Evolutionary conservation across 2,329 filamentous ascomycete genomes (phyloP).

Genomic region (Ophiostoma sp.): DNA sequence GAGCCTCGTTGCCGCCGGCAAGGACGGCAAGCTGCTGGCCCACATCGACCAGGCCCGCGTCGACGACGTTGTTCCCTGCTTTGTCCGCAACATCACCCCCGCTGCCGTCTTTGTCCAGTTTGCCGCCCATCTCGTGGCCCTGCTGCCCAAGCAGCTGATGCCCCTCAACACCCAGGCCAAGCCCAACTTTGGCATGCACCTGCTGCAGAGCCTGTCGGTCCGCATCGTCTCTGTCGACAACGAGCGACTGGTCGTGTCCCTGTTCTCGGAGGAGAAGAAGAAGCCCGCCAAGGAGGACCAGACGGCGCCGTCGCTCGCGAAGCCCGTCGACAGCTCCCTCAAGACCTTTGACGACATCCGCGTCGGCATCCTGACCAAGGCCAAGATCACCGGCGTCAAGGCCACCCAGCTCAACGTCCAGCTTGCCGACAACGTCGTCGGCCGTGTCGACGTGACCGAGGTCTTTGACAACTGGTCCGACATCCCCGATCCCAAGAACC

Average conservation of each 20-base stretch:
- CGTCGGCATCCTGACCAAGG: conserved; percentile 68
- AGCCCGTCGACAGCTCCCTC: conserved; percentile 57
- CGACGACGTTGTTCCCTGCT: conserved; percentile 66
- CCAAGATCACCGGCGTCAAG: conserved; percentile 76
- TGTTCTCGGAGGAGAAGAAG: conserved; percentile 36
- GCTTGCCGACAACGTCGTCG: conserved; percentile 79
- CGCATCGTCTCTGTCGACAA: conserved; percentile 68
- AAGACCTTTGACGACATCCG: conserved; percentile 65
- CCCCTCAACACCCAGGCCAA: conserved; percentile 48
- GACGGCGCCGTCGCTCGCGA: conserved; percentile 29
- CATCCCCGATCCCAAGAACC: conserved; percentile 74
- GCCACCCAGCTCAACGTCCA: conserved; percentile 89
- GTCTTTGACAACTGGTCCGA: conserved; percentile 84
- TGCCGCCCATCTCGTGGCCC: conserved; percentile 66
- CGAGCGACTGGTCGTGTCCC: conserved; percentile 59
- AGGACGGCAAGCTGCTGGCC: conserved; percentile 65
- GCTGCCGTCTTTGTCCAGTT: conserved; percentile 88
- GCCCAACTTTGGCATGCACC: conserved; percentile 70
- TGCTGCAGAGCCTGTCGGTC: conserved; percentile 68
- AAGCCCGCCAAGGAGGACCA: conserved; percentile 30
- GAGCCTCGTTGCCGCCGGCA: conserved; percentile 69
- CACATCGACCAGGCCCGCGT: conserved; percentile 66
- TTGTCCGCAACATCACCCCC: conserved; percentile 76
- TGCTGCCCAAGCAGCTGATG: conserved; percentile 75
- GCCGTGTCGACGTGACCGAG: conserved; percentile 89